Evolutionary conservation across 257 asterid species (phyloP).

Genomic region (Solanum paucissectum): DNA sequence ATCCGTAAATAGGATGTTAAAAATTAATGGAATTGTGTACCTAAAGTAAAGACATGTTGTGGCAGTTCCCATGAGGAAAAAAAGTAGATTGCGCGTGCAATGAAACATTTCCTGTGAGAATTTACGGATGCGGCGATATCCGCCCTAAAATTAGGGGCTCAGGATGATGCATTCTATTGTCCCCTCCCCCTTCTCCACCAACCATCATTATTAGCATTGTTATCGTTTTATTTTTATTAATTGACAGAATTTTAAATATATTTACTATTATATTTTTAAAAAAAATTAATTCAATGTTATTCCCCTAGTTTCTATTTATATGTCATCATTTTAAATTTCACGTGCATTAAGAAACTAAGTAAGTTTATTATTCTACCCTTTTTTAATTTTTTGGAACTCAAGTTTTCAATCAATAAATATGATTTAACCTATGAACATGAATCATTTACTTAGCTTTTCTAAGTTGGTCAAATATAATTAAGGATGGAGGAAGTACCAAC

Average conservation of each 20-base stretch:
- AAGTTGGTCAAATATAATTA: too few species aligned
- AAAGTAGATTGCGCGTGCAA: conserved; percentile 36
- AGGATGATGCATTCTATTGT: not conserved
- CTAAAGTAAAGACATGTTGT: conserved; percentile 32
- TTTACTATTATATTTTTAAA: not conserved
- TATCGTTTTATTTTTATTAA: conserved; percentile 1
- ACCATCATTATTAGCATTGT: not conserved
- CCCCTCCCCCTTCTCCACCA: not conserved
- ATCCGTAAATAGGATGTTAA: too few species aligned
- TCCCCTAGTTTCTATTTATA: too few species aligned
- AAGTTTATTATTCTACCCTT: too few species aligned
- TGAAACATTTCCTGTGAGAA: conserved; percentile 13
- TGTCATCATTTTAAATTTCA: too few species aligned
- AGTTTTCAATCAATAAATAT: too few species aligned
- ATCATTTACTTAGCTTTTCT: too few species aligned
- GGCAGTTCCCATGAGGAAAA: conserved; percentile 29
- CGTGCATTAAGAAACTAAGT: too few species aligned
- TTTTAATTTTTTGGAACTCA: too few species aligned
- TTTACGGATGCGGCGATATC: conserved; percentile 41
- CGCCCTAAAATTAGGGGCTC: conserved; percentile 19
- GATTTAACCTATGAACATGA: too few species aligned
- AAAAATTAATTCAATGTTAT: too few species aligned
- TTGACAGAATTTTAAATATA: not conserved
- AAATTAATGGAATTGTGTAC: conserved; percentile 14
- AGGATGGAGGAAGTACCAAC: not conserved